These are phyloP conservation scores for Dactylonectria estremocensis DNA, from an alignment of 2,329 filamentous ascomycete genomes.

Conservation along the genomic window DNA sequence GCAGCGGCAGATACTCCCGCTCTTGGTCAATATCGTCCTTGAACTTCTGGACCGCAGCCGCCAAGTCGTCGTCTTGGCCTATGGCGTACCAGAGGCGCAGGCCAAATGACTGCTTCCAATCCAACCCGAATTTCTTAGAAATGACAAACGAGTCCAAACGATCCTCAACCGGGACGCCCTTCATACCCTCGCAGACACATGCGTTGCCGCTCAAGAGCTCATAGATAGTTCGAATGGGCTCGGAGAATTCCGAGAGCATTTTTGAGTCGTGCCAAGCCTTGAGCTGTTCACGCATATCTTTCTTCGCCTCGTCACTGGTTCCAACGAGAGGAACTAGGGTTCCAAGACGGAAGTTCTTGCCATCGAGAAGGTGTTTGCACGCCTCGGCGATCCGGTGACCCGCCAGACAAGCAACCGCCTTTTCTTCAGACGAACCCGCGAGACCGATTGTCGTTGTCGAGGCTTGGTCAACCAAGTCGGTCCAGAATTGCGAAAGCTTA, in stretches of 20 bases:
- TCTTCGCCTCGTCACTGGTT: conserved; percentile 76
- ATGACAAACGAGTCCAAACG: conserved; percentile 85
- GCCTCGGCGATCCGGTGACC: conserved; percentile 86
- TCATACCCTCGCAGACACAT: conserved; percentile 85
- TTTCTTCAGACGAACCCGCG: conserved; percentile 81
- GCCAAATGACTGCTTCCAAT: conserved; percentile 95
- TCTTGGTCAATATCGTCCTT: conserved; percentile 80
- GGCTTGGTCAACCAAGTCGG: conserved; percentile 74
- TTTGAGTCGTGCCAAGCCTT: conserved; percentile 87
- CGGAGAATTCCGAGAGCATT: conserved; percentile 88
- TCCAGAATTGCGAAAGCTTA: conserved; percentile 78
- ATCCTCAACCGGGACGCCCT: conserved; percentile 82
- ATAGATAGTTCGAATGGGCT: conserved; percentile 88
- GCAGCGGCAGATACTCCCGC: conserved; percentile 79
- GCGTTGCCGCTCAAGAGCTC: conserved; percentile 91
- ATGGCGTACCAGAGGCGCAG: conserved; percentile 92
- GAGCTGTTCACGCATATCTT: conserved; percentile 85
- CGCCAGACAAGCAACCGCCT: conserved; percentile 85
- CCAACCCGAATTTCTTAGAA: conserved; percentile 85
- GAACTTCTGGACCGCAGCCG: conserved; percentile 81
- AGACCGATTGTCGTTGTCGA: conserved; percentile 69
- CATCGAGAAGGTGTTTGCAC: conserved; percentile 82
- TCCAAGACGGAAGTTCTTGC: conserved; percentile 86
- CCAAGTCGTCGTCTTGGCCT: conserved; percentile 76
- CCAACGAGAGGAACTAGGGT: conserved; percentile 89